Evolutionary conservation across 2,329 filamentous ascomycete species (phyloP), one percentile per base, ranked within the genome.

Genomic region (Falciphora oryzae): DNA sequence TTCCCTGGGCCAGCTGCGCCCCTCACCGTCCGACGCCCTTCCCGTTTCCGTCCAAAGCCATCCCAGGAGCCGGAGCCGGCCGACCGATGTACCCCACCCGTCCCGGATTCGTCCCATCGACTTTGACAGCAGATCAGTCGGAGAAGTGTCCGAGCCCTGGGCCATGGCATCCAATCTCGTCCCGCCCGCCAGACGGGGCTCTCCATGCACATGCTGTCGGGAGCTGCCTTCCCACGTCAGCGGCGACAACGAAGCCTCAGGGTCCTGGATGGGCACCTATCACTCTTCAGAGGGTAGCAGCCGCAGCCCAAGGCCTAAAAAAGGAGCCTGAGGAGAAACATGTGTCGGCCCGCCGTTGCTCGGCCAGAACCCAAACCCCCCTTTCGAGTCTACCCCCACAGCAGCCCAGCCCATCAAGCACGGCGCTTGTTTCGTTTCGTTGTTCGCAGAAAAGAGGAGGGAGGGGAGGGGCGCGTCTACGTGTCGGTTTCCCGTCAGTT

Each of bases 401-500:
- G 44, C 44, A 25, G 44, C 44, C 44, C 44, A 60, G 65, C 62
- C 67, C 66, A 53, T 5, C 44, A 53, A 53, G 56, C 65, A 63
- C 28, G 61, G 67, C 66, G 66, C 59, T 67, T 66, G 67, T 68
- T 67, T 68, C 65, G 62, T 25, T 58, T 56, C 35, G 61, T 56
- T 35, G 65, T 63, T 61, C 53, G 44, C 7, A 35, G 53, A 35
- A 57, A 63, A 59, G 31, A 32, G 44, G 58, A 35, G 64, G 63
- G 61, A 56, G 62, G 63, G 53, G 44, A 53, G 44, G 44, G 44
- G 44, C 68, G 68, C 67, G 69, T 68, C 68, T 65, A 69, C 69
- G 69, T 69, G 69, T 70, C 64, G 64, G 31, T 69, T 69, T 70
- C 67, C 67, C 65, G 69, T 69, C 66, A 67, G 28, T 69, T 69